Percentiles rank a stretch among this genome's conserved stretches.
Conservation (phyloP, 1,284 basidiomycete species). For the Malassezia furfur region DNA sequence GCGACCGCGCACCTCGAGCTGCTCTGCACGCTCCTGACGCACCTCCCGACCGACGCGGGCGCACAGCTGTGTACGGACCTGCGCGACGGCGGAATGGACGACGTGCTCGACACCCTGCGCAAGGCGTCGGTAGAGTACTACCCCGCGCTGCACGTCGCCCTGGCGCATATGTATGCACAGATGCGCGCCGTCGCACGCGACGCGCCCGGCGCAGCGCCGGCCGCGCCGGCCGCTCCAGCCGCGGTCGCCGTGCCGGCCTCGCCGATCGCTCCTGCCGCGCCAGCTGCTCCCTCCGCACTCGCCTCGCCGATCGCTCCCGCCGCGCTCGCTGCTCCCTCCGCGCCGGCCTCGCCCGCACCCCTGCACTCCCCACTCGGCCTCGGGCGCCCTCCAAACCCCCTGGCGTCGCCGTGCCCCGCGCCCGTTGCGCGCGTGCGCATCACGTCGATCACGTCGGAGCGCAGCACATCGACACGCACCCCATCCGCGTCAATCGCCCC, state of each 20-base stretch:
- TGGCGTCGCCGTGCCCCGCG: not conserved
- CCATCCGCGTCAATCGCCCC: not conserved
- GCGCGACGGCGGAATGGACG: constrained; percentile 4
- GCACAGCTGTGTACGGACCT: constrained; percentile 2
- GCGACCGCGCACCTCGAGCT: constrained; percentile 50
- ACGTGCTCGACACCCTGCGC: constrained; percentile 25
- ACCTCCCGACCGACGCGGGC: constrained; percentile 18
- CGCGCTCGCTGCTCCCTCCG: not conserved
- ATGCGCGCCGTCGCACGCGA: not conserved
- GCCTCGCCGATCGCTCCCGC: not conserved
- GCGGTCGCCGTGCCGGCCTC: not conserved
- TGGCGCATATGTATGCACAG: constrained; percentile 22
- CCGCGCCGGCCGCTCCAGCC: not conserved
- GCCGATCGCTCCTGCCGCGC: not conserved
- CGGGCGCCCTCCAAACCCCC: not conserved
- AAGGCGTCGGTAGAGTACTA: constrained; percentile 36
- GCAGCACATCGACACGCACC: not conserved
- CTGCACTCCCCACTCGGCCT: not conserved
- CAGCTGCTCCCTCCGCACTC: not conserved
- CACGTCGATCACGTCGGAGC: constrained; percentile 1
- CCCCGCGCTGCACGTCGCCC: constrained; percentile 33
- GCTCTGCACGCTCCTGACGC: constrained; percentile 23
- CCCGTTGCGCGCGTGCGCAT: not conserved
- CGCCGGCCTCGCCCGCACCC: no score
- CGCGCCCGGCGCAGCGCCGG: not conserved